Base-by-base conservation (phyloP, 2,329 filamentous ascomycete species). In the Aureobasidium subglaciale region DNA sequence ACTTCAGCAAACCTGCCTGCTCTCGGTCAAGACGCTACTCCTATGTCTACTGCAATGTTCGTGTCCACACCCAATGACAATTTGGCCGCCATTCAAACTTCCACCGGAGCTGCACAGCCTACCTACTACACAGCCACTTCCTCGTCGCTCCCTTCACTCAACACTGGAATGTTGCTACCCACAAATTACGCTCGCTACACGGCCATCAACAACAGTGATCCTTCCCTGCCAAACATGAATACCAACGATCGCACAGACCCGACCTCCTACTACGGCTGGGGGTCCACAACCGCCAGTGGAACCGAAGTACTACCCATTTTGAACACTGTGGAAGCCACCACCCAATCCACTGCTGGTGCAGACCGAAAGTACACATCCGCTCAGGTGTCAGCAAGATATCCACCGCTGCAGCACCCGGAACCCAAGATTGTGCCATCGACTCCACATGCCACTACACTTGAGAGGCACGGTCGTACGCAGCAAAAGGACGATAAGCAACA, bases 341-440 rank as follows among this genome's bases (percentile, higher is more conserved):
- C 37, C n/a, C 32, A 50, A 5, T 29, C 32, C n/a, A 38, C 20
- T 29, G 46, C 46, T 37, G 32, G 20, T 1, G 29, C 29, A 1
- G 18, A 32, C 7, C 25, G 50, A 5, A 54, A 15, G 5, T 18
- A 43, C 29, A 29, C 37, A 8, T 13, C 30, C 27, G 5, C 30
- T 8, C 27, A 37, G 18, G 27, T 38, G 10, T 16, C 27, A 2
- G 18, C 27, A 35, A 41, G 38, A 4, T 54, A 34, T n/a, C 38
- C 50, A 9, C 27, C 50, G 15, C 25, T 54, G 15, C 50, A 54
- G 15, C 38, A 54, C 16, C 38, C 50, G 7, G 3, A 29, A 15
- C 50, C 50, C 2, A 54, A 54, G 24, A 35, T 43, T 15, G 20
- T 54, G 40, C 50, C 50, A 18, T 54, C 50, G 4, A 42, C 50